Base-by-base conservation (phyloP, 441 rosid species). In the Erodium chrysanthum region DNA sequence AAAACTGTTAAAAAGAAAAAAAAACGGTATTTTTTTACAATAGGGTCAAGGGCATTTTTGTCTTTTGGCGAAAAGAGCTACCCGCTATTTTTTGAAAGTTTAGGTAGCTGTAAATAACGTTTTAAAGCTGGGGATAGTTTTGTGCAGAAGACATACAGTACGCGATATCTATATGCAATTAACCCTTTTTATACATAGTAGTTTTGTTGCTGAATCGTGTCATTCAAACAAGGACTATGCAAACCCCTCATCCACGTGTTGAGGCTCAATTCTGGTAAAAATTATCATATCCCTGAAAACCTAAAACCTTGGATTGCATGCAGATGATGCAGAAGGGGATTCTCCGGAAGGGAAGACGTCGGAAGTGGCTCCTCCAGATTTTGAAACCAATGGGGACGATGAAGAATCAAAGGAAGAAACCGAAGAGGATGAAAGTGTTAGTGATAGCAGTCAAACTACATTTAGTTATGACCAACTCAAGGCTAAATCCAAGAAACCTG, bases 391-490 rank as follows among this genome's bases (percentile, higher is more conserved):
- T 62, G 83, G 74, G 23, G 85, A 78, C 10, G 85, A 80, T 65
- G 68, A 76, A 67, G 81, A 80, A 59, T 54, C 73, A 48, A 82
- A 80, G 68, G 76, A 76, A 73, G 83, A 64, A 14, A 5, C 70
- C 0, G 79, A 78, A 65, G 80, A 79, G 74, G 88, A 80, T 20
- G 86, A 76, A 56, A 75, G 64, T 71, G 77, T 56, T 9, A 68
- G 68, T 64, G 85, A 74, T 66, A 74, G 70, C 73, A 67, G 68
- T 64, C 71, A 68, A 61, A 77, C 74, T 56, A 86, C 84, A 42
- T 95, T 88, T 88, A 82, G 83, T 61, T 95, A 95, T 62, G 96
- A 86, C 73, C 91, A 82, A 79, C 89, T 95, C 75, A 90, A 84
- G 82, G 86, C 95, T 72, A 88, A 81, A 75, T 90, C 99, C 35